Evolutionary conservation across 805 yeast genomes (phyloP), one percentile per base, ranked within the genome.

Genomic region (Cyberlindnera mrakii): DNA sequence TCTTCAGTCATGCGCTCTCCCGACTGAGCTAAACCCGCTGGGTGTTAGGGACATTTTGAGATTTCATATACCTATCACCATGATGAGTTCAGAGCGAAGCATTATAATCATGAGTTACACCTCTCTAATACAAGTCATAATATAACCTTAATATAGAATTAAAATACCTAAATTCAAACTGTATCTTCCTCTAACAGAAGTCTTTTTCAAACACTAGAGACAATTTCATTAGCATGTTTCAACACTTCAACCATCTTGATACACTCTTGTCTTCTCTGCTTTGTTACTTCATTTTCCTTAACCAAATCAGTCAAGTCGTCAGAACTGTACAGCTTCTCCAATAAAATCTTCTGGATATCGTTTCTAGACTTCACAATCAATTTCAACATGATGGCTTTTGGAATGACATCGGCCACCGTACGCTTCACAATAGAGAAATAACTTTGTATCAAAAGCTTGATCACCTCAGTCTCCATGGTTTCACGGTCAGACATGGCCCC

Each of bases 381-480:
- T 65, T 91, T 90, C 57, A 91, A 74, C 95, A 90, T 89, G 50
- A 93, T 77, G 4, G 97, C 95, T 68, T 93, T 93, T 53, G 99
- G 99, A 53, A 93, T 83, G 57, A 90, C 71, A 62, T 93, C 99
- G 17, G 95, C 84, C 55, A 93, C 83, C 1, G 97, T 87, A 62
- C 96, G 80, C 68, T 90, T 88, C 39, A 93, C 96, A 62, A 93
- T 93, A 59, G 79, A 79, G 70, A 84, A 93, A 66, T 93, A 93
- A 23, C 96, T 87, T 40, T 82, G 77, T 51, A 93, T 91, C 61
- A 93, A 75, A 47, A 93, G 74, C 70, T 93, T 93, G 61, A 93
- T 93, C 32, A 93, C 97, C 61, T 93, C 99, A 2, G 98, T 91
- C 66, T 93, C 99, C 78, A 86, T 83, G 19, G 91, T 80, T 69